Evolutionary conservation across 768 basidiomycete genomes (phyloP).

Genomic region (Termitomyces sp.): DNA sequence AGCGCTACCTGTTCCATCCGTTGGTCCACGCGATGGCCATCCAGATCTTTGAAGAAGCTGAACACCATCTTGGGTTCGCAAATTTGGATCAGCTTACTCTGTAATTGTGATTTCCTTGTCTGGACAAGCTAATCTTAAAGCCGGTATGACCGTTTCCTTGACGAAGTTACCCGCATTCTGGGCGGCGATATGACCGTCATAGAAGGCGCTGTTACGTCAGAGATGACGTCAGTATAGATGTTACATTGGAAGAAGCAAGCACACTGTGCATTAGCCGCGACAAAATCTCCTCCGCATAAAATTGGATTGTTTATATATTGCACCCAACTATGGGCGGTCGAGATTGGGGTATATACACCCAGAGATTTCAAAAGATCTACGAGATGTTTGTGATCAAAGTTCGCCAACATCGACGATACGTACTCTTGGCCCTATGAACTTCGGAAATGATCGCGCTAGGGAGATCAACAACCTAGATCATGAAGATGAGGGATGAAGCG

Average conservation of each 20-base stretch:
- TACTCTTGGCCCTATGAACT: conserved; percentile 27
- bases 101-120: conserved; percentile 12
- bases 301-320: conserved; percentile 21
- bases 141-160: conserved; percentile 4
- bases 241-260: neutral
- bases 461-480: conserved; percentile 18
- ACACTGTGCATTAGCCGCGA: conserved; percentile 36
- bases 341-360: conserved; percentile 27
- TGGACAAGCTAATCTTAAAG: conserved; percentile 11
- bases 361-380: conserved; percentile 23
- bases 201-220: conserved; percentile 8
- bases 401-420: neutral
- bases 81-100: conserved; percentile 4
- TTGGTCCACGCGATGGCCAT: conserved; percentile 14
- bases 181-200: conserved; percentile 6
- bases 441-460: conserved; percentile 25
- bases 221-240: neutral
- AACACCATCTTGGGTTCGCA: neutral
- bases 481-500: neutral
- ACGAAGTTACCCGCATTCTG: conserved; percentile 13
- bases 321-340: conserved; percentile 32
- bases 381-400: neutral
- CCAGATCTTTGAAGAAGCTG: conserved; percentile 4
- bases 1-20: neutral
- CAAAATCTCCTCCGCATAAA: conserved; percentile 28